Percentiles rank a stretch among this genome's conserved stretches.
Conservation (phyloP, 768 basidiomycete species). For the Lentinula detonsa region DNA sequence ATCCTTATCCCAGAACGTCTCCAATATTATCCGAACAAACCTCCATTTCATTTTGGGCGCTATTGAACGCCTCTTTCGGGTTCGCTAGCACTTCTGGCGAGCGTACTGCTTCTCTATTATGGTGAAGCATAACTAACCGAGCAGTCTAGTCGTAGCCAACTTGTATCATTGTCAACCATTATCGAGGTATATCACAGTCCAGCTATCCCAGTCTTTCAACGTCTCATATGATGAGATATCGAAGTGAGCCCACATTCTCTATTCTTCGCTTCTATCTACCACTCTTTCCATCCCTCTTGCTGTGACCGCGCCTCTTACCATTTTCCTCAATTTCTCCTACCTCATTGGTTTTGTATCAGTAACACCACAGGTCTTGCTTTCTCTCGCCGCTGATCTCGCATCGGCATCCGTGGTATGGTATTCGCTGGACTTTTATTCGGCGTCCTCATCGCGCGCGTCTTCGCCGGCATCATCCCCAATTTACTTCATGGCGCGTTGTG, state of each 20-base stretch:
- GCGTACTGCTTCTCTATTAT: constrained; percentile 9
- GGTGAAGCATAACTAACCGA: not conserved
- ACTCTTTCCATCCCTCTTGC: constrained; percentile 68
- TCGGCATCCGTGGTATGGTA: constrained; percentile 58
- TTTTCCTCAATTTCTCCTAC: constrained; percentile 65
- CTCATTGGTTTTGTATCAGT: constrained; percentile 69
- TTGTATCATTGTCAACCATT: constrained; percentile 82
- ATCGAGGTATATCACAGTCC: constrained; percentile 44
- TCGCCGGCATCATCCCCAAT: constrained; percentile 72
- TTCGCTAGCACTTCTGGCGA: constrained; percentile 54
- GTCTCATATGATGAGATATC: constrained; percentile 34
- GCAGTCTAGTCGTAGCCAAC: constrained; percentile 43
- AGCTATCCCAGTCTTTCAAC: constrained; percentile 34
- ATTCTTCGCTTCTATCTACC: constrained; percentile 29
- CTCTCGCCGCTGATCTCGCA: constrained; percentile 77
- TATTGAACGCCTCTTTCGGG: constrained; percentile 56
- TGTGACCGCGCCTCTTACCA: constrained; percentile 48
- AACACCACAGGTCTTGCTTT: constrained; percentile 72
- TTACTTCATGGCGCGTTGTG: constrained; percentile 63
- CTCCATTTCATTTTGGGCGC: constrained; percentile 43
- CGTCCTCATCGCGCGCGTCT: constrained; percentile 65
- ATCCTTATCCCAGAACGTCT: constrained; percentile 56
- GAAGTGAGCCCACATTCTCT: constrained; percentile 18
- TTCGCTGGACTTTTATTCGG: constrained; percentile 65
- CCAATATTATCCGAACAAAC: constrained; percentile 40